Evolutionary conservation across 2,329 filamentous ascomycete genomes (phyloP).

Genomic region (Volutella citrinella): DNA sequence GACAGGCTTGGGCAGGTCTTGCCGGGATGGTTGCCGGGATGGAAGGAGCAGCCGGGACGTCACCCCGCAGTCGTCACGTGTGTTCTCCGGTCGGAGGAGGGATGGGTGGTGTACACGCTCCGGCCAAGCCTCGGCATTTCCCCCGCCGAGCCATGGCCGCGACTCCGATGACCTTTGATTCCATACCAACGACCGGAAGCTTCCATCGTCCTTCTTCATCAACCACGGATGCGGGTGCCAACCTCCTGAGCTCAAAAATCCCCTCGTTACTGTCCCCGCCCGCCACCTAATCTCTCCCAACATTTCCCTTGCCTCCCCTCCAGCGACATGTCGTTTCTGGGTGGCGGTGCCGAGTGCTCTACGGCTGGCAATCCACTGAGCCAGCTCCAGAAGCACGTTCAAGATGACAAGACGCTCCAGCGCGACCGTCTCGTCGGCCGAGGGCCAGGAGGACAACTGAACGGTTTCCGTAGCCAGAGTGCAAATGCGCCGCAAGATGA

Average conservation of each 20-base stretch:
- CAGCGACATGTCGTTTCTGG: conserved; percentile 83
- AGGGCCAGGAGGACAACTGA: conserved; percentile 66
- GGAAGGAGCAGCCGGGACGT: too few species aligned
- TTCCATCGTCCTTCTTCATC: conserved; percentile 4
- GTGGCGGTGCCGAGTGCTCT: conserved; percentile 93
- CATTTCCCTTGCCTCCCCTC: too few species aligned
- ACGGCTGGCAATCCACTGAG: conserved; percentile 93
- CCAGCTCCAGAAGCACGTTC: conserved; percentile 95
- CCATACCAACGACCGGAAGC: too few species aligned
- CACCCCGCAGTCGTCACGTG: conserved; percentile 39
- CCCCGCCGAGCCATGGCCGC: conserved; percentile 20
- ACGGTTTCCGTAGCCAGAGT: conserved; percentile 72
- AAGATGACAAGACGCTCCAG: conserved; percentile 93
- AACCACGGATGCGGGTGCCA: too few species aligned
- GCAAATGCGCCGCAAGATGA: conserved; percentile 72
- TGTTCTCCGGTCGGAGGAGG: conserved; percentile 7
- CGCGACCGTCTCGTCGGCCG: conserved; percentile 81
- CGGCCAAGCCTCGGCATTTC: conserved; percentile 27
- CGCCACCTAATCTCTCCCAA: too few species aligned
- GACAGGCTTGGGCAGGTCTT: too few species aligned
- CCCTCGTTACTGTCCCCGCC: too few species aligned
- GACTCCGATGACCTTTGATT: conserved; percentile 9
- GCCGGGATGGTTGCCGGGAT: too few species aligned
- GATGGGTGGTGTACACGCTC: conserved; percentile 6
- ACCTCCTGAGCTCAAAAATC: too few species aligned